phyloP scores from a whole-genome alignment of 257 asterid species.

The Voacanga thouarsii region DNA sequence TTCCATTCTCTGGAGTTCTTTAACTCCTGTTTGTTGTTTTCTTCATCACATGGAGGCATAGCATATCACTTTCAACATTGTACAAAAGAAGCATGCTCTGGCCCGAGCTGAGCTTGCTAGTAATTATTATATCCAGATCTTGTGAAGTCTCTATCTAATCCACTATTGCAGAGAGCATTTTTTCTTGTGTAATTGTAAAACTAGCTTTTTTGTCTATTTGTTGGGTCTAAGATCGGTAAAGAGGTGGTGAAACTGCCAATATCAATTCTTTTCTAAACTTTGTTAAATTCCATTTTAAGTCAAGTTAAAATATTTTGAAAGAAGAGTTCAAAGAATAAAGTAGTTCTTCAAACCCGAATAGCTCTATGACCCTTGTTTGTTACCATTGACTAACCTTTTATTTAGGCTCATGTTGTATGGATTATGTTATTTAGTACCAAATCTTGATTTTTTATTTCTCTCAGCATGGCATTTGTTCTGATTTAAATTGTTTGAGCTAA shows the following conservation, averaged over 20 bases:
- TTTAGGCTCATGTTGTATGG: not conserved
- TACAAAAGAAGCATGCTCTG: constrained; percentile 89
- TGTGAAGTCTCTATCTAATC: not conserved
- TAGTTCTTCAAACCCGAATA: not conserved
- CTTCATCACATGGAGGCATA: constrained; percentile 92
- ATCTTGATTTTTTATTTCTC: not conserved
- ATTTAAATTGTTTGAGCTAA: not conserved
- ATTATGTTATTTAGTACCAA: not conserved
- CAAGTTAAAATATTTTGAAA: not conserved
- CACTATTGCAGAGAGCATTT: not conserved
- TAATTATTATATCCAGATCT: constrained; percentile 22
- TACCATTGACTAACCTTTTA: not conserved
- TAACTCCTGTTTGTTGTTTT: constrained; percentile 13
- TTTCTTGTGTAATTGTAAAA: not conserved
- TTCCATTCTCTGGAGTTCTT: not conserved
- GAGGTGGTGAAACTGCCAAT: not conserved
- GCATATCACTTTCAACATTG: constrained; percentile 84
- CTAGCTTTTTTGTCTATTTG: not conserved
- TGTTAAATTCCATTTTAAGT: not conserved
- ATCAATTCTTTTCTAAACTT: not conserved
- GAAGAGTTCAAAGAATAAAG: not conserved
- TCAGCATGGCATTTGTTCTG: not conserved
- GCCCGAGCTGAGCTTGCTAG: constrained; percentile 93
- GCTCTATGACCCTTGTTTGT: not conserved
- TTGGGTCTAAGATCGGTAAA: not conserved